Evolutionary conservation across 345 rosid species (phyloP), one percentile per base, ranked within the genome.

Genomic region (Aquilaria malaccensis): DNA sequence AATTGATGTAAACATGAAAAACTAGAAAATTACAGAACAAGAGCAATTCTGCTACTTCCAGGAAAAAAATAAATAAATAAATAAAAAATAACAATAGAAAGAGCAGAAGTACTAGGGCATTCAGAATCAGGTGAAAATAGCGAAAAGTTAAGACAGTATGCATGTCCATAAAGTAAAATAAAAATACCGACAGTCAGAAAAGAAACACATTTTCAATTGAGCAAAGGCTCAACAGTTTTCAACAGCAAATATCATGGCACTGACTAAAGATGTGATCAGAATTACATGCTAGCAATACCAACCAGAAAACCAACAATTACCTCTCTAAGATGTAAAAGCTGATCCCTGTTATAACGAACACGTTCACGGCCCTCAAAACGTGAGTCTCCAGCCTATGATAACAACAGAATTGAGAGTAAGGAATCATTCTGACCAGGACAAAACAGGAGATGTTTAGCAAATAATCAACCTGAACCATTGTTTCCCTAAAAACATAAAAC

Each of bases 291-390:
- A 61, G 29, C 59, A 68, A 32, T 30, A 51, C 10, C 29, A 31
- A 49, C 50, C 22, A 1, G 60, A 29, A 56, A 45, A 52, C 30
- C 33, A 31, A 15, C 2, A 3, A 56, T 58, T 61, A 86, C 97
- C 91, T 85, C 91, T 66, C 70, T 74, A 12, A 85, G 79, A 73
- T 87, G 85, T 66, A 89, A 70, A 33, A 93, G 80, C 72, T 85
- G 96, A 30, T 93, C 90, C 58, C 82, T 68, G n/a, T 87, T 74
- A 75, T 79, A 89, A 46, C 67, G 76, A 69, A 93, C 70, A 48
- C 77, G 67, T 55, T 89, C 97, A 62, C 57, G 85, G 47, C 70
- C 88, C 47, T 87, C 92, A 68, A 84, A 80, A 57, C 84, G 75
- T 0, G 75, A 67, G 68, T 84, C 94, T 54, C 93, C 92, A 71